A percentile compares a stretch with the other conserved stretches of the same genome.
Evolutionary conservation across 495 filamentous ascomycete species (phyloP).

Genomic region (Hypomontagnella monticulosa): DNA sequence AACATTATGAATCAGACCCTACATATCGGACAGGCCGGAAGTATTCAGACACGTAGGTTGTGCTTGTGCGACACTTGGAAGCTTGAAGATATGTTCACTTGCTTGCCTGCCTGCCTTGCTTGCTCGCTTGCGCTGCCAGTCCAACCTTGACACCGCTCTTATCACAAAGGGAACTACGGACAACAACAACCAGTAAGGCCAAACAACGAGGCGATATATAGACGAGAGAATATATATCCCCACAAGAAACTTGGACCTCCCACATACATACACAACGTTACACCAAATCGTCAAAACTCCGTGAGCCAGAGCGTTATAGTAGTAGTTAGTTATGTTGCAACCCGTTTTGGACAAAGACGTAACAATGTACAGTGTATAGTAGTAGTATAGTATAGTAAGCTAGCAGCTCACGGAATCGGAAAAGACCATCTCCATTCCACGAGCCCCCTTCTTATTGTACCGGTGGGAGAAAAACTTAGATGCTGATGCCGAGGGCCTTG

Average conservation of each 20-base stretch:
- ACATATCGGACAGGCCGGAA: conserved; percentile 24
- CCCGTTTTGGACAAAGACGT: conserved; percentile 35
- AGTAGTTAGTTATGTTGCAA: conserved; percentile 24
- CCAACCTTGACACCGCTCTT: conserved; percentile 23
- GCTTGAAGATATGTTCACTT: conserved; percentile 16
- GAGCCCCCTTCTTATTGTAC: background rate
- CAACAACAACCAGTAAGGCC: conserved; percentile 1
- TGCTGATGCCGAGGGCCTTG: conserved; percentile 44
- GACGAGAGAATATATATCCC: background rate
- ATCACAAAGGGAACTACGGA: conserved; percentile 36
- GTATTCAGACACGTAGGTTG: conserved; percentile 14
- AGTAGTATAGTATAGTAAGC: conserved; percentile 1
- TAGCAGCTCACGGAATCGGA: background rate
- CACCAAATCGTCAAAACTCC: conserved; percentile 26
- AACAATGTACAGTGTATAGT: conserved; percentile 34
- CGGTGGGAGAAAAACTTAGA: conserved; percentile 33
- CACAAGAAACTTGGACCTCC: conserved; percentile 1
- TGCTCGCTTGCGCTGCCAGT: conserved; percentile 24
- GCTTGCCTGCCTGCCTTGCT: too few relatives aligned
- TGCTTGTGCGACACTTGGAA: conserved; percentile 16
- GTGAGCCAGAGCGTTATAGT: conserved; percentile 13
- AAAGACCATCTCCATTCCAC: background rate
- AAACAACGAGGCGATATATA: background rate
- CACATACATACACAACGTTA: conserved; percentile 5
- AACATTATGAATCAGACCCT: conserved; percentile 50